Conservation (phyloP, 495 filamentous ascomycete species). For the Alectoria sarmentosa region DNA sequence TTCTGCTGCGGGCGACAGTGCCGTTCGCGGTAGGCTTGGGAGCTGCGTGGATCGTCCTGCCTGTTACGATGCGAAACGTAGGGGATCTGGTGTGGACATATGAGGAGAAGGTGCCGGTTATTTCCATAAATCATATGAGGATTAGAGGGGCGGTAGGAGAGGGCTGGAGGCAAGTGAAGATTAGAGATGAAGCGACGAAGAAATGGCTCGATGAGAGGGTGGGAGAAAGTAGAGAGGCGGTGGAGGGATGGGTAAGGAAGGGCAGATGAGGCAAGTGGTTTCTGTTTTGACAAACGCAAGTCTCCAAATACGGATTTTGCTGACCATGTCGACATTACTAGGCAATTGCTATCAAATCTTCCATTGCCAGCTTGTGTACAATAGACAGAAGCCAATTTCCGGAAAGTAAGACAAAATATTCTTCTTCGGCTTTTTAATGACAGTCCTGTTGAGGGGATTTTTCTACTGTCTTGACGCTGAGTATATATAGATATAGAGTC, state of each 20-base stretch:
- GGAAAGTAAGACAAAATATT: background rate
- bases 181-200: slow-evolving; percentile 61
- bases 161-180: slow-evolving; percentile 59
- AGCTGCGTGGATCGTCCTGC: slow-evolving; percentile 66
- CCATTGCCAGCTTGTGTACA: background rate
- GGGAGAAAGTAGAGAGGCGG: slow-evolving; percentile 56
- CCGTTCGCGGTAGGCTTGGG: slow-evolving; percentile 66
- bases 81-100: slow-evolving; percentile 77
- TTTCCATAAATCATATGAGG: slow-evolving; percentile 69
- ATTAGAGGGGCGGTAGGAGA: slow-evolving; percentile 58
- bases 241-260: slow-evolving; percentile 88
- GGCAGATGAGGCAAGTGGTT: slow-evolving; percentile 46
- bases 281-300: background rate
- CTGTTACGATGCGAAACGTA: slow-evolving; percentile 78
- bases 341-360: background rate
- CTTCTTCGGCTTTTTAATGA: background rate
- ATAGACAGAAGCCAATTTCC: background rate
- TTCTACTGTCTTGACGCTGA: background rate
- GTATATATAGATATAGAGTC: background rate
- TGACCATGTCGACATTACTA: background rate
- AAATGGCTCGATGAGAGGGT: slow-evolving; percentile 75
- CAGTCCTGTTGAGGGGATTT: background rate
- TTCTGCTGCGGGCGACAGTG: slow-evolving; percentile 64
- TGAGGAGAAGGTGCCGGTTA: slow-evolving; percentile 73
- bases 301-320: background rate